Percentiles rank a stretch among this genome's conserved stretches.
Evolutionary conservation across 306 rosid species (phyloP).

Genomic region (Crotalaria pallida): DNA sequence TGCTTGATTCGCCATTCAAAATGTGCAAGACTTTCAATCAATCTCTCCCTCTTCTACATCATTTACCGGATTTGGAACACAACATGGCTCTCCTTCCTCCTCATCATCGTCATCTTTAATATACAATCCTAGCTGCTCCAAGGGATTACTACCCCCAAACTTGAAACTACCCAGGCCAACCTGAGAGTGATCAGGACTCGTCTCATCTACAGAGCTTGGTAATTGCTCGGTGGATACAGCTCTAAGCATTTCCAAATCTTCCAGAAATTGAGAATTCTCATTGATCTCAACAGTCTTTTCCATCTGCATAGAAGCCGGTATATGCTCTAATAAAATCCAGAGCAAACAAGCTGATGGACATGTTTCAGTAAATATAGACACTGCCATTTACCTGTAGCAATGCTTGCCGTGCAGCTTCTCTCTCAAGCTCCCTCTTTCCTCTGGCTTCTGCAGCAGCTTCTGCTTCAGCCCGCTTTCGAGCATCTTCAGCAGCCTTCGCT

Average conservation of each 20-base stretch:
- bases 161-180: conserved; percentile 72
- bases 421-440: conserved; percentile 73
- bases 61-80: conserved; percentile 39
- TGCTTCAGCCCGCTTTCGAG: conserved; percentile 58
- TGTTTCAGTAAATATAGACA: conserved; percentile 2
- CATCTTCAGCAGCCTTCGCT: conserved; percentile 87
- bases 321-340: conserved; percentile 27
- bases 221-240: conserved; percentile 52
- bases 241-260: conserved; percentile 79
- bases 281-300: conserved; percentile 84
- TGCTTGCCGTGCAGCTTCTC: conserved; percentile 88
- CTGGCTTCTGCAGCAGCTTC: conserved; percentile 81
- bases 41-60: conserved; percentile 89
- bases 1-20: conserved; percentile 11
- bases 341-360: background rate
- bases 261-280: conserved; percentile 66
- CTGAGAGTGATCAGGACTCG: conserved; percentile 65
- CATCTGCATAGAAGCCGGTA: conserved; percentile 47
- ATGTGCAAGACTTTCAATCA: conserved; percentile 34
- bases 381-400: conserved; percentile 54
- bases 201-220: conserved; percentile 58
- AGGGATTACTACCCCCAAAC: conserved; percentile 57
- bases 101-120: conserved; percentile 79
- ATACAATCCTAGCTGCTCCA: conserved; percentile 76
- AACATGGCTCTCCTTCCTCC: conserved; percentile 55